These are phyloP conservation scores for Lumnitzera littorea DNA, from an alignment of 345 rosid species.

Conservation along the genomic window DNA sequence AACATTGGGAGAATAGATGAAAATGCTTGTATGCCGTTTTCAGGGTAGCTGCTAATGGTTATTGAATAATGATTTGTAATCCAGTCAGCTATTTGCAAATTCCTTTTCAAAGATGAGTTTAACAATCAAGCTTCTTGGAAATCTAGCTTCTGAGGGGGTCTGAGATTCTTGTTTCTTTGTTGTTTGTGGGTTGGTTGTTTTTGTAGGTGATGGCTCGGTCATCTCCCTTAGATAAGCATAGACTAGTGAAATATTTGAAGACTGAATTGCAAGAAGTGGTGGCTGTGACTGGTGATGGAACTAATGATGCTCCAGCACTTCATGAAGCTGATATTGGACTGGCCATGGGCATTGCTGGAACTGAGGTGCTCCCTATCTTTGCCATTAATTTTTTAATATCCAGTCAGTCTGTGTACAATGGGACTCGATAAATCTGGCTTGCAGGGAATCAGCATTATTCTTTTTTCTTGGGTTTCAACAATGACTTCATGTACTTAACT, in stretches of 20 bases:
- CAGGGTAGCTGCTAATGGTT: neutral
- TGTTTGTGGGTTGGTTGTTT: conserved; percentile 1
- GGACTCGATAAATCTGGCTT: too few relatives aligned
- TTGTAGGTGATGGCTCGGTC: conserved; percentile 86
- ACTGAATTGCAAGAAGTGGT: conserved; percentile 63
- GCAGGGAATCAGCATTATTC: too few relatives aligned
- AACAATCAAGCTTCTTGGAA: neutral
- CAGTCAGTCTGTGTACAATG: neutral
- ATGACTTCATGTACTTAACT: too few relatives aligned
- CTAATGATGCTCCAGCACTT: conserved; percentile 90
- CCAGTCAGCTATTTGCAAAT: neutral
- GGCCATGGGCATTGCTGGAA: conserved; percentile 87
- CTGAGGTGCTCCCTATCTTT: conserved; percentile 41
- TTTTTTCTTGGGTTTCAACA: too few relatives aligned
- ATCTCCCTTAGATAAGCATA: conserved; percentile 82
- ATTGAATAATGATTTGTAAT: neutral
- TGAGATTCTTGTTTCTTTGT: too few relatives aligned
- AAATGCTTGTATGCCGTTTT: neutral
- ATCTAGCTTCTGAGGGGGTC: neutral
- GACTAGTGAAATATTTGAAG: conserved; percentile 65
- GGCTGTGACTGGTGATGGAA: conserved; percentile 89
- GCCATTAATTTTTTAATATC: neutral
- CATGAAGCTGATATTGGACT: conserved; percentile 87
- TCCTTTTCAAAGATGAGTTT: neutral
- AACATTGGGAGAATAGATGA: too few relatives aligned